Evolutionary conservation across 352 stramenopile genomes (phyloP), one percentile per base, ranked within the genome.

Genomic region (Phytophthora megakarya): DNA sequence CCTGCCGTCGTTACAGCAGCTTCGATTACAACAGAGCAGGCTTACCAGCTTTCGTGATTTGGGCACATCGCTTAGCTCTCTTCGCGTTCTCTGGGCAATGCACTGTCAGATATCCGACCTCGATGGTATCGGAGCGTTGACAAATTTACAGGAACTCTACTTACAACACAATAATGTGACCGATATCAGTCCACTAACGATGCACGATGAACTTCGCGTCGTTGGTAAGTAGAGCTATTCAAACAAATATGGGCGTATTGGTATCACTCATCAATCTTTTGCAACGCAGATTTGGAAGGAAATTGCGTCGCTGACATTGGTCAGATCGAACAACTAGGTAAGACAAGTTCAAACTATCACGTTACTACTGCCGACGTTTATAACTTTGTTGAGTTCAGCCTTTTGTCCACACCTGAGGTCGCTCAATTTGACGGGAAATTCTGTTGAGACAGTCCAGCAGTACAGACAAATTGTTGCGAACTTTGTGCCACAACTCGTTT

Each of bases 121-220:
- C 11, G 88, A 97, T 42, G 89, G 89, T 43, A 96, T 97, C 52
- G 73, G 85, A 42, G 87, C 86, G 13, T 76, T 97, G 28, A 75
- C 76, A n/a, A 80, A 73, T 13, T 65, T 97, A 26, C 80, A 86
- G 33, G 81, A 96, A 50, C 72, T 97, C 11, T 86, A 91, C 44
- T 54, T 95, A 6, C 74, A 82, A 40, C 69, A 92, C 67, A 97
- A 97, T 53, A 67, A 72, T 22, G 80, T 97, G 45, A 78, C 47
- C 33, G 85, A 95, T 52, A 87, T 97, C 44, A 93, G 76, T 40
- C 86, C 88, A 3, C 65, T 96, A 30, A 85, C 80, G 26, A 90
- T 96, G 83, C 89, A 96, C 61, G 88, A 97, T 21, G 73, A 90
- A 42, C 74, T 97, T n/a, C 71, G 85, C 43, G 60, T 95, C 26